Percentiles rank a stretch among this genome's conserved stretches.
These are phyloP conservation scores for Creolimax fragrantissima DNA, from an alignment of 78 protist species.

Conservation along the genomic window DNA sequence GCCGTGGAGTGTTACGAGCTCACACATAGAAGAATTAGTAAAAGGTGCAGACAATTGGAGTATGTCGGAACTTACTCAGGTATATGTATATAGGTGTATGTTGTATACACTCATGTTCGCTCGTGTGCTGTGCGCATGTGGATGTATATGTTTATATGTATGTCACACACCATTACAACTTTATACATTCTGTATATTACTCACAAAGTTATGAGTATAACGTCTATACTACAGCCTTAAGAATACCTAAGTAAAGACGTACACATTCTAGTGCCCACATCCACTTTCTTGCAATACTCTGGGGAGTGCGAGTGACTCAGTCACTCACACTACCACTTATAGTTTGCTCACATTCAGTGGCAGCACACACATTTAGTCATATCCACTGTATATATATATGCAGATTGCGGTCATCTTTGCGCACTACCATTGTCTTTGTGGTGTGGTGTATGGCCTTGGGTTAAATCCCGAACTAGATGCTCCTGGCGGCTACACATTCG, in stretches of 20 bases:
- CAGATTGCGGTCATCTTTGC: background rate
- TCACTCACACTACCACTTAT: background rate
- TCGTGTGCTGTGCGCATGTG: too few relatives aligned
- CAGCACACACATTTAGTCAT: too few relatives aligned
- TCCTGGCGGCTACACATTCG: background rate
- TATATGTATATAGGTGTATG: background rate
- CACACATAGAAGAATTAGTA: background rate
- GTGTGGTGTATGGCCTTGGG: background rate
- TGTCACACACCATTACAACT: background rate
- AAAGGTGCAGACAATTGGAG: conserved; percentile 4
- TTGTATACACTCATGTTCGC: background rate
- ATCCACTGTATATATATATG: too few relatives aligned
- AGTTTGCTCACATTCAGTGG: background rate
- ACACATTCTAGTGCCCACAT: too few relatives aligned
- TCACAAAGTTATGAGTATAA: too few relatives aligned
- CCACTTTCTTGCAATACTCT: too few relatives aligned
- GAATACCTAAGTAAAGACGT: too few relatives aligned
- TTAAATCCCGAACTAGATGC: background rate
- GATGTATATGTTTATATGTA: background rate
- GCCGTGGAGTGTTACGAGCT: background rate
- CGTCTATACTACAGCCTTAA: too few relatives aligned
- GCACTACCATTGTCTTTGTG: background rate
- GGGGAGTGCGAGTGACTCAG: too few relatives aligned
- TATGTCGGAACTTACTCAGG: background rate
- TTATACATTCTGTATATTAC: too few relatives aligned